A percentile compares a stretch with the other conserved stretches of the same genome.
phyloP scores from a whole-genome alignment of 192 early-diverging fungal genomes.

The Thamnidium elegans region DNA sequence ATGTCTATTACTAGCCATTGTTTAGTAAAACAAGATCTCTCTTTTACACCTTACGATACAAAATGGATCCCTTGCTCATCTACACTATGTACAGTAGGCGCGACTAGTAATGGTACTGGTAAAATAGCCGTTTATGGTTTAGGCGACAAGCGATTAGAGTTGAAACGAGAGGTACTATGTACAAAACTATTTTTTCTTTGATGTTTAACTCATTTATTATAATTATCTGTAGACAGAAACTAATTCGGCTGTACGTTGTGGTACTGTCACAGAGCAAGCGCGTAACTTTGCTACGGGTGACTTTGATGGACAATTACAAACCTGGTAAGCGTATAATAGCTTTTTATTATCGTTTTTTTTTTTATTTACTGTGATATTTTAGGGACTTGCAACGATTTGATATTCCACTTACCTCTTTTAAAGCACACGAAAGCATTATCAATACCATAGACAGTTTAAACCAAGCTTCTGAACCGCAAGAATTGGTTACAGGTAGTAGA shows the following conservation, averaged over 20 bases:
- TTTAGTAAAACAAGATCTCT: constrained; percentile 30
- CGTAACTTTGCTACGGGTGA: constrained; percentile 69
- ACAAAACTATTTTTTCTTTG: neutral
- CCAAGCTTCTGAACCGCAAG: constrained; percentile 51
- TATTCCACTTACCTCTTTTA: constrained; percentile 50
- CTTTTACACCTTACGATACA: constrained; percentile 55
- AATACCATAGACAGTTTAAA: constrained; percentile 67
- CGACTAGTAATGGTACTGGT: constrained; percentile 56
- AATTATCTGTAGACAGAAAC: constrained; percentile 39
- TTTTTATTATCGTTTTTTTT: neutral
- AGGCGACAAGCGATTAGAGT: constrained; percentile 43
- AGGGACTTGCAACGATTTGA: constrained; percentile 64
- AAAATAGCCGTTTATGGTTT: constrained; percentile 57
- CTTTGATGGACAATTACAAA: constrained; percentile 57
- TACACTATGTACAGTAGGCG: constrained; percentile 61
- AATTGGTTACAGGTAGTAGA: constrained; percentile 65
- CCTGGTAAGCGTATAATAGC: constrained; percentile 35
- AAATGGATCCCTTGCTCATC: constrained; percentile 68
- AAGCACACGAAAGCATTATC: constrained; percentile 64
- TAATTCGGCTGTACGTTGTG: constrained; percentile 51
- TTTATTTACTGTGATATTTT: neutral
- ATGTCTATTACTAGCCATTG: constrained; percentile 3
- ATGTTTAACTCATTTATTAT: neutral
- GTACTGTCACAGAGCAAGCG: constrained; percentile 41
- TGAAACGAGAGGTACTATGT: constrained; percentile 39